phyloP scores from a whole-genome alignment of 805 yeast species.

The Yarrowia yakushimensis region DNA sequence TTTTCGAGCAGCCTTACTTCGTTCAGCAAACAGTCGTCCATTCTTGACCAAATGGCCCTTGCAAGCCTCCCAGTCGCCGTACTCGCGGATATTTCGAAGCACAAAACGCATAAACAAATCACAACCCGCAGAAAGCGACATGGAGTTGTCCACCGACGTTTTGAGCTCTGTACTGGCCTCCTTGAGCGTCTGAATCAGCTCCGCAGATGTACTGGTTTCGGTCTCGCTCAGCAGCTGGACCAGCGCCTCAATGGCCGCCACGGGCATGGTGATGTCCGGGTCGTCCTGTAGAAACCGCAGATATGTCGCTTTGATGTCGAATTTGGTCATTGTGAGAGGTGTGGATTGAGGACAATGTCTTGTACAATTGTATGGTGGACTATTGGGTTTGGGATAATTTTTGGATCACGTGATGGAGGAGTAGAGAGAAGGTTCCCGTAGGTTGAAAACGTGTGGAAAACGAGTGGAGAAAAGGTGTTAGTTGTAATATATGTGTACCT shows the following conservation, averaged over 20 bases:
- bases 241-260: constrained; percentile 94
- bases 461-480: too few relatives aligned
- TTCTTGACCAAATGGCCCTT: constrained; percentile 83
- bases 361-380: neutral
- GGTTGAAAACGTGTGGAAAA: too few relatives aligned
- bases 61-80: constrained; percentile 93
- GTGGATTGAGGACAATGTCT: too few relatives aligned
- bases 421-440: too few relatives aligned
- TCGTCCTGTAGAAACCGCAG: constrained; percentile 79
- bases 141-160: constrained; percentile 78
- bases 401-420: too few relatives aligned
- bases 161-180: constrained; percentile 74
- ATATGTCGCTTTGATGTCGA: constrained; percentile 81
- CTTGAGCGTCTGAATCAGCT: constrained; percentile 75
- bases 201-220: constrained; percentile 92
- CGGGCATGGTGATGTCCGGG: constrained; percentile 98
- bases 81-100: constrained; percentile 75
- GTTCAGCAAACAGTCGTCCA: constrained; percentile 83
- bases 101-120: constrained; percentile 94
- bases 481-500: too few relatives aligned
- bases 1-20: constrained; percentile 86
- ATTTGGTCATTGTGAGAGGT: constrained; percentile 35
- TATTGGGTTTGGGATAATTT: neutral
- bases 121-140: constrained; percentile 94
- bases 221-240: constrained; percentile 77